A percentile compares a stretch with the other conserved stretches of the same genome.
These are phyloP conservation scores for Polytrichum commune DNA, from an alignment of 225 moss, liverwort and hornwort species.

Conservation along the genomic window DNA sequence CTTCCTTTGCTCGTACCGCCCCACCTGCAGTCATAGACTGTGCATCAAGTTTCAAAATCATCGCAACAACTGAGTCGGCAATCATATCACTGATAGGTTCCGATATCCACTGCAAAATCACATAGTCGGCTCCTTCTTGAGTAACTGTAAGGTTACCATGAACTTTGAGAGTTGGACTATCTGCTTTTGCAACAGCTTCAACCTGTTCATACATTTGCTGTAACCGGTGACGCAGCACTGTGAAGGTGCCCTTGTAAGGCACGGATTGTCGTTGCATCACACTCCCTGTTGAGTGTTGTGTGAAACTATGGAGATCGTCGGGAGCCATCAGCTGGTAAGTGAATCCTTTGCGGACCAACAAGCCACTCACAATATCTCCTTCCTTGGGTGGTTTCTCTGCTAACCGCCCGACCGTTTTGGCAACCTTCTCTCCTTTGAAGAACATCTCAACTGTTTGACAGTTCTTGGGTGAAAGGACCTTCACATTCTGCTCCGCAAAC, in stretches of 20 bases:
- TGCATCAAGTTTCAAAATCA: constrained; percentile 53
- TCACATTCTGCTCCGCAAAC: constrained; percentile 55
- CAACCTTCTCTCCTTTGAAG: constrained; percentile 63
- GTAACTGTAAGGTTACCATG: constrained; percentile 55
- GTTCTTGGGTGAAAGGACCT: constrained; percentile 56
- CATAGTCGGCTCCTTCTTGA: constrained; percentile 61
- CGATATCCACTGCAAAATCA: constrained; percentile 54
- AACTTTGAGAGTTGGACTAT: constrained; percentile 42
- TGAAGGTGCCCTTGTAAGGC: constrained; percentile 50
- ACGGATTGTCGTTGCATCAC: constrained; percentile 61
- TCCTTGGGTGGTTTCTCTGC: constrained; percentile 59
- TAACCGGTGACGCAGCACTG: constrained; percentile 44
- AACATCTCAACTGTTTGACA: constrained; percentile 64
- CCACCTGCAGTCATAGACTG: constrained; percentile 48
- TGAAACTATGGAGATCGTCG: constrained; percentile 58
- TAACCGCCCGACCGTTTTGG: constrained; percentile 53
- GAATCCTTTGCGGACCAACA: constrained; percentile 62
- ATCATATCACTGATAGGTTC: constrained; percentile 69
- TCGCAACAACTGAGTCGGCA: constrained; percentile 80
- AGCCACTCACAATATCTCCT: constrained; percentile 45
- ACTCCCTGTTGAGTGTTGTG: constrained; percentile 55
- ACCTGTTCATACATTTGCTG: constrained; percentile 67
- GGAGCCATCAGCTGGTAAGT: constrained; percentile 64
- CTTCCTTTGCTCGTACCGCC: constrained; percentile 46
- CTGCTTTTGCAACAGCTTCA: constrained; percentile 36